A percentile compares a stretch with the other conserved stretches of the same genome.
Conservation (phyloP, 768 basidiomycete species). For the Amanita subjunquillea region DNA sequence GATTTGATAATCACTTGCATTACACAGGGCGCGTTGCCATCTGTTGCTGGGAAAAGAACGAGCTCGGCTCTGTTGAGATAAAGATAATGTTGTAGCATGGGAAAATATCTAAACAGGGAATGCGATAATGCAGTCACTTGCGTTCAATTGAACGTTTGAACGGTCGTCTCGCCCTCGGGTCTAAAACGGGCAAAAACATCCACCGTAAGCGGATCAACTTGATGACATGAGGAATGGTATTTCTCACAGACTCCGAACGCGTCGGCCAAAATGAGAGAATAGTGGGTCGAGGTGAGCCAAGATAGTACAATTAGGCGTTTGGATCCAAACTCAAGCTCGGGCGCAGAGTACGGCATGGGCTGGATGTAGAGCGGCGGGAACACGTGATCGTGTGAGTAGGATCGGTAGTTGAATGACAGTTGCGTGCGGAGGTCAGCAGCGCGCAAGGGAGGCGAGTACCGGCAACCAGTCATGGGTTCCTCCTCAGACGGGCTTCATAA, state of each 20-base stretch:
- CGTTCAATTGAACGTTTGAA: no score
- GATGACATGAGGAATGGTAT: no score
- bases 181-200: no score
- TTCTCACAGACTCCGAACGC: no score
- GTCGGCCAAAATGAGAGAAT: no score
- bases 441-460: constrained; percentile 7
- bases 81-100: neutral
- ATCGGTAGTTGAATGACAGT: neutral
- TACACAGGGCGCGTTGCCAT: neutral
- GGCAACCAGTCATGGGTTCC: constrained; percentile 26
- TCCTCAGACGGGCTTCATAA: constrained; percentile 26
- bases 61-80: constrained; percentile 3
- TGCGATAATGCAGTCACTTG: no score
- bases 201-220: no score
- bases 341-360: neutral
- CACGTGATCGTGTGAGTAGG: constrained; percentile 4
- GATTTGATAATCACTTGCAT: constrained; percentile 4
- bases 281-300: no score
- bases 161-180: no score
- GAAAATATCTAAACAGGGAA: no score
- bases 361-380: neutral
- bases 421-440: neutral
- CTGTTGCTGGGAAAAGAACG: neutral
- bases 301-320: no score
- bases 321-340: neutral